These are phyloP conservation scores for Trichoderma orchidacearum DNA, from an alignment of 495 filamentous ascomycete species.

Conservation along the genomic window DNA sequence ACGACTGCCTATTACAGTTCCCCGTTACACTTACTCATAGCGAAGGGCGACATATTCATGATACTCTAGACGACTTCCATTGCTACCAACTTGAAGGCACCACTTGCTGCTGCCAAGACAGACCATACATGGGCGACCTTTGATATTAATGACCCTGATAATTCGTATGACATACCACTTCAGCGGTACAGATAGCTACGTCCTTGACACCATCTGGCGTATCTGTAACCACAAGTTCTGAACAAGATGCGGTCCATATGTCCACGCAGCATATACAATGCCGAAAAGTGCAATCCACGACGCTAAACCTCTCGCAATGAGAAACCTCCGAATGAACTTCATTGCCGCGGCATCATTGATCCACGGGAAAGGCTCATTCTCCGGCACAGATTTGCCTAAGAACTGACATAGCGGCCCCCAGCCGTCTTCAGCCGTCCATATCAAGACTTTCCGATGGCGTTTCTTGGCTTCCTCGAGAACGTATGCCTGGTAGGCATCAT, in stretches of 20 bases:
- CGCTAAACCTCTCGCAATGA: not conserved
- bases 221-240: not conserved
- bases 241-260: not conserved
- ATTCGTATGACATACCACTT: too few relatives aligned
- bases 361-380: not conserved
- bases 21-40: too few relatives aligned
- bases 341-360: not conserved
- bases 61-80: too few relatives aligned
- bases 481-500: constrained; percentile 7
- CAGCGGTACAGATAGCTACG: too few relatives aligned
- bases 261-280: not conserved
- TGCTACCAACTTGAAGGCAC: not conserved
- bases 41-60: not conserved
- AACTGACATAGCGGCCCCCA: constrained; percentile 17
- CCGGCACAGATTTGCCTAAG: constrained; percentile 7
- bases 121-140: too few relatives aligned
- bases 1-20: too few relatives aligned
- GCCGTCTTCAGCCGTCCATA: constrained; percentile 15
- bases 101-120: too few relatives aligned
- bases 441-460: constrained; percentile 9
- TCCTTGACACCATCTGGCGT: not conserved
- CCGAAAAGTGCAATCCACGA: not conserved
- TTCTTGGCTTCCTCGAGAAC: constrained; percentile 6
- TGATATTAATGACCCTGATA: too few relatives aligned
- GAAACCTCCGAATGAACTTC: not conserved